Evolutionary conservation across 192 early-diverging fungal genomes (phyloP).

Genomic region (Podila verticillata): DNA sequence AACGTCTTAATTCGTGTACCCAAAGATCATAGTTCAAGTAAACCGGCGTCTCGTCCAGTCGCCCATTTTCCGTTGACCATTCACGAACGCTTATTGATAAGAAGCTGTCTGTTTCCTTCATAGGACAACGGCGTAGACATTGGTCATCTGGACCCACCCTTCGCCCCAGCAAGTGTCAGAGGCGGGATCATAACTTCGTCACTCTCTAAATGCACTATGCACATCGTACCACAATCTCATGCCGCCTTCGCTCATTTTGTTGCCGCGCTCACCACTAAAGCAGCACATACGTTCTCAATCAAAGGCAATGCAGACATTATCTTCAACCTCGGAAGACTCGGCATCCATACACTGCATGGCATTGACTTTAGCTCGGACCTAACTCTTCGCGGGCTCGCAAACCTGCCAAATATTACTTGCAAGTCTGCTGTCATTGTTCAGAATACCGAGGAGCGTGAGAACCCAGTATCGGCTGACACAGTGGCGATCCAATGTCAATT

Average conservation of each 20-base stretch:
- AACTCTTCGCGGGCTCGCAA: conserved; percentile 31
- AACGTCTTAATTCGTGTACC: background rate
- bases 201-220: conserved; percentile 8
- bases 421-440: background rate
- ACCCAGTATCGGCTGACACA: background rate
- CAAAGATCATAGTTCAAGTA: conserved; percentile 34
- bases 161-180: conserved; percentile 17
- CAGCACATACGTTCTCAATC: conserved; percentile 26
- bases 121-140: conserved; percentile 28
- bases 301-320: conserved; percentile 36
- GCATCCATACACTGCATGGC: conserved; percentile 16
- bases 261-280: conserved; percentile 11
- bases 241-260: conserved; percentile 17
- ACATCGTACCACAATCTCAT: conserved; percentile 1
- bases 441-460: background rate
- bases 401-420: conserved; percentile 20
- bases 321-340: conserved; percentile 24
- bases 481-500: conserved; percentile 3
- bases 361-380: conserved; percentile 31
- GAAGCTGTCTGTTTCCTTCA: background rate
- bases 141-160: conserved; percentile 29
- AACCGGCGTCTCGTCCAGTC: background rate
- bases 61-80: background rate
- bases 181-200: conserved; percentile 13
- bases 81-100: background rate